Base-by-base conservation (phyloP, 352 stramenopile species). In the Globisporangium iwayamae region DNA sequence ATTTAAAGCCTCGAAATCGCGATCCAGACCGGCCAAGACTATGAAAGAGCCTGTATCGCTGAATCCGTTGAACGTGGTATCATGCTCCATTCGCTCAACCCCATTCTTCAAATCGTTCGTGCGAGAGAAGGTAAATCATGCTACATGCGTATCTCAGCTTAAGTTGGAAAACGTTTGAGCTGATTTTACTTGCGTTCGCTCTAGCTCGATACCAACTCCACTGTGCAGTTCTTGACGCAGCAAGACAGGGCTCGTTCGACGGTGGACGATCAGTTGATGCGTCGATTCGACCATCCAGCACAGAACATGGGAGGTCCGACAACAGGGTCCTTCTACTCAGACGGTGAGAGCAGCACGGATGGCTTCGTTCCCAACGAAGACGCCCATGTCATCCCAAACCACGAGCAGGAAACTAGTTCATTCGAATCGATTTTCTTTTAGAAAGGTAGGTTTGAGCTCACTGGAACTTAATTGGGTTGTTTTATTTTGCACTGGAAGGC, bases 341-440 rank as follows among this genome's bases (percentile, higher is more conserved):
- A 57, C 3, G 16, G 28, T 36, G 30, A 20, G 5, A 28, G 18
- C n/a, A 54, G 18, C 10, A 36, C 25, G 7, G 34, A 52, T 3
- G 51, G 20, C 39, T 30, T 32, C 11, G 25, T 45, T 46, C 13
- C 63, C 6, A 36, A 63, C 0, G 55, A 71, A 62, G 34, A n/a
- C 13, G 54, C 71, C 9, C 54, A 68, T 20, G 30, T 48, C 25
- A 54, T 67, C 25, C 65, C 62, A 28, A 34, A 34, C 28, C 30
- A 47, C 47, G 63, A 70, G 2, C 53, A 50, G 43, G 54, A 66
- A 14, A 62, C 8, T 39, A 54, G 30, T 46, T 67, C 72, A 18
- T 72, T 83, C 58, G 64, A 75, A 5, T 71, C 66, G 6, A 62
- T 83, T 41, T 79, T 76, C 66, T 83, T 83, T 50, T 81, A 60